Base-by-base conservation (phyloP, 202 grass and related monocot genomes). In the Sporobolus alterniflorus region DNA sequence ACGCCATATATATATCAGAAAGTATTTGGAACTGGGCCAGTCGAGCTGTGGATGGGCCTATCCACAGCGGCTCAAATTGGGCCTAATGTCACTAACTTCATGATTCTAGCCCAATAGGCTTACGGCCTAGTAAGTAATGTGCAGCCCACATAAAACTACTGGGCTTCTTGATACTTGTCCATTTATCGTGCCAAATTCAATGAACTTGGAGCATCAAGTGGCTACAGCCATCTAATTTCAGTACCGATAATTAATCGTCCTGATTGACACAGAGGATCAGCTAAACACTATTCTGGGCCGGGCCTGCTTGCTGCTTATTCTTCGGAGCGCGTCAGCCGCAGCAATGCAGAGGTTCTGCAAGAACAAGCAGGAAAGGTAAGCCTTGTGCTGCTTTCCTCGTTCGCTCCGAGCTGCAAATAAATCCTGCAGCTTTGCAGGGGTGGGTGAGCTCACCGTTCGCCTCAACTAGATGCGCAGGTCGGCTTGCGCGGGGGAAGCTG, bases 401-500 rank as follows among this genome's bases (percentile, higher is more conserved):
- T 36, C 2, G 17, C n/a, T 47, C 63, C 7, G 21, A 21, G 13
- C 2, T 43, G 29, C 12, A 36, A 66, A 55, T 55, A 55, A 66
- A 40, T 1, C 25, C 5, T 22, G 12, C 9, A n/a, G 36, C 0
- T 11, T 8, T 9, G 67, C 60, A 64, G 71, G 26, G 26, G 49
- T n/a, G n/a, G n/a, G n/a, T 55, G 16, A 44, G 33, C 72, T 78
- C 50, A 88, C 85, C 48, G 65, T 11, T 6, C 26, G 30, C 51
- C 76, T 78, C 86, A 89, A 68, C 82, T 83, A 39, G 91, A 94
- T 62, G 89, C 85, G 84, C 93, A 98, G 11, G 91, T 90, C 17
- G 96, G 96, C 66, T 93, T 98, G 74, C 96, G 96, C 44, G 96
- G 93, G 36, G 96, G 96, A 3, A 98, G 90, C 81, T 92, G 96